Evolutionary conservation across 2,329 filamentous ascomycete species (phyloP).

Genomic region (Cladosporium halotolerans): DNA sequence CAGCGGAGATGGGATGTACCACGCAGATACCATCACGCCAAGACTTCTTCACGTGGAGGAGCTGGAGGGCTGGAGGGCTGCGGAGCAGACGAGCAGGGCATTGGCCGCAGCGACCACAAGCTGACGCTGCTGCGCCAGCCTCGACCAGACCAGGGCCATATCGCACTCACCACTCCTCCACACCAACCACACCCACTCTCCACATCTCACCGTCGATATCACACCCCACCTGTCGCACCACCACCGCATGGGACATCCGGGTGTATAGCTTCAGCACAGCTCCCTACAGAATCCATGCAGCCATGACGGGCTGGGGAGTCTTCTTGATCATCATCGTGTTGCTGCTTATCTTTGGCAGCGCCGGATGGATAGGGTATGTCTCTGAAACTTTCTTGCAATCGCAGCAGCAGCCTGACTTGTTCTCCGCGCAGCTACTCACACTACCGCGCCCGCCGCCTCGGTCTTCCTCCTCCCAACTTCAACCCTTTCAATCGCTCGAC

Average conservation of each 20-base stretch:
- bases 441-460: conserved; percentile 64
- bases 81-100: no score
- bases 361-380: conserved; percentile 56
- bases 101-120: no score
- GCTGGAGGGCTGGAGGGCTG: no score
- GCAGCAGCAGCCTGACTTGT: conserved; percentile 3
- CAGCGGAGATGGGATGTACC: neutral
- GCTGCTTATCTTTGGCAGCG: conserved; percentile 49
- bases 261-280: conserved; percentile 1
- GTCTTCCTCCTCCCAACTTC: conserved; percentile 64
- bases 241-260: conserved; percentile 1
- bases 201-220: neutral
- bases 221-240: neutral
- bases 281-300: neutral
- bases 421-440: conserved; percentile 51
- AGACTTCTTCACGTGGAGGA: no score
- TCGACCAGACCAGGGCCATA: no score
- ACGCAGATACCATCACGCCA: conserved; percentile 6
- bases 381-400: neutral
- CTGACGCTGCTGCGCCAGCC: no score
- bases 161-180: no score
- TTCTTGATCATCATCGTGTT: conserved; percentile 69
- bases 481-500: conserved; percentile 57
- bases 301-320: conserved; percentile 45
- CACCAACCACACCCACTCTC: neutral